Evolutionary conservation across 179 eudicot genomes (phyloP).

Genomic region (Heliamphora ciliata): DNA sequence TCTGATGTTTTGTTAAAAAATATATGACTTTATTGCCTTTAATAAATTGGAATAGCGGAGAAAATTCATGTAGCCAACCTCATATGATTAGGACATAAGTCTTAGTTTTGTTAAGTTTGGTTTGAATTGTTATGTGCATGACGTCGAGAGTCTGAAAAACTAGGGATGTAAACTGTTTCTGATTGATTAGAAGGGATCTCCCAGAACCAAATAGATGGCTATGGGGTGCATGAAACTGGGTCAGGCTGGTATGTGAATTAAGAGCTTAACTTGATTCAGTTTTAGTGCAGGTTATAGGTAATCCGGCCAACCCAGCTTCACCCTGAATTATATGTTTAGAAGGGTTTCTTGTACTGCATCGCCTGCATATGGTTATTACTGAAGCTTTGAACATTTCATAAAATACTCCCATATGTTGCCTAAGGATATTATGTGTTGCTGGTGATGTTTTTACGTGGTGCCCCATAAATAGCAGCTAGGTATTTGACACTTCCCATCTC

Average conservation of each 20-base stretch:
- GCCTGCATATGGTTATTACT: neutral
- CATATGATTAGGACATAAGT: too few species aligned
- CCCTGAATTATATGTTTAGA: neutral
- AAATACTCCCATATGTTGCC: neutral
- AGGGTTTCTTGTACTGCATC: neutral
- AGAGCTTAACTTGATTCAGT: neutral
- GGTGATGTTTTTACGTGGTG: conserved; percentile 3
- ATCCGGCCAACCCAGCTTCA: neutral
- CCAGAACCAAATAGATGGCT: too few species aligned
- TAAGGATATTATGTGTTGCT: neutral
- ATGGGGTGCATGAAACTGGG: neutral
- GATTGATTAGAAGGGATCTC: too few species aligned
- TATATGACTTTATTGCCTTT: too few species aligned
- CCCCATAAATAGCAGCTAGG: neutral
- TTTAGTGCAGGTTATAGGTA: neutral
- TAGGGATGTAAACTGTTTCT: too few species aligned
- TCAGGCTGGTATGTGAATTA: neutral
- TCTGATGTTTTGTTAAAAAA: too few species aligned
- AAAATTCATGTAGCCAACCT: too few species aligned
- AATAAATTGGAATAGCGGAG: too few species aligned
- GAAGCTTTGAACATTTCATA: neutral
- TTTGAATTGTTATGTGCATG: too few species aligned
- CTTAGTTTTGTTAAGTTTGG: too few species aligned
- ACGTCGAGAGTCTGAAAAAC: too few species aligned
- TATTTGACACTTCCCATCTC: neutral